Evolutionary conservation across 2,329 filamentous ascomycete species (phyloP), one percentile per base, ranked within the genome.

Genomic region (Ceratocystis huliohia): DNA sequence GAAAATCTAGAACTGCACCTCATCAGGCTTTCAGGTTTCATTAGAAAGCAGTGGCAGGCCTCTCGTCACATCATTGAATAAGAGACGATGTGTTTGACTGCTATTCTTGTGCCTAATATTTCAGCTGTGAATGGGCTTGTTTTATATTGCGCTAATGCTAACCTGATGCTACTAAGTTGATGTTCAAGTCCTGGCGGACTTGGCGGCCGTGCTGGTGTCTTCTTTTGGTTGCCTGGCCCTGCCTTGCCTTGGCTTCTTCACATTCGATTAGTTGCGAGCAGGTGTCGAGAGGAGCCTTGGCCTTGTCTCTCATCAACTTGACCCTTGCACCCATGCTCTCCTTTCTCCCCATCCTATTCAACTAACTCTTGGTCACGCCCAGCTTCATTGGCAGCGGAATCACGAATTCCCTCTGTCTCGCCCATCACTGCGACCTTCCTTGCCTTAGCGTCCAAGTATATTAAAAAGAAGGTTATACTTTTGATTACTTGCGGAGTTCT

Each of bases 91-190:
- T 30, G 28, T 30, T 59, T 33, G 28, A 59, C 25, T 59, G 28
- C 25, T 59, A n/a, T 33, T 59, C 56, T 59, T 17, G 13, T n/a
- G 33, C 28, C 15, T 17, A 13, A 3, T 8, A 33, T 59, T 57
- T 59, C 56, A 59, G 56, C 56, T 59, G 56, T 33, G 17, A n/a
- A 59, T 59, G 56, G 56, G 5, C 30, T 59, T 33, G 56, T 59
- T 59, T 59, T 59, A 59, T 30, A 15, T n/a, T 30, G 17, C 30
- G 33, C 28, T 59, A 30, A 33, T n/a, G 10, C 56, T 37, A 59
- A 17, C 20, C 17, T 30, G 30, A 33, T 33, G 30, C 30, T 33
- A 33, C 30, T 33, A 33, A 33, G 30, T 33, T 33, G 30, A 7
- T 17, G 22, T 30, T 33, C 1, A 17, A 33, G 28, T 59, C 8